phyloP scores from a whole-genome alignment of 768 basidiomycete genomes.

The Xanthoconium stramineum region DNA sequence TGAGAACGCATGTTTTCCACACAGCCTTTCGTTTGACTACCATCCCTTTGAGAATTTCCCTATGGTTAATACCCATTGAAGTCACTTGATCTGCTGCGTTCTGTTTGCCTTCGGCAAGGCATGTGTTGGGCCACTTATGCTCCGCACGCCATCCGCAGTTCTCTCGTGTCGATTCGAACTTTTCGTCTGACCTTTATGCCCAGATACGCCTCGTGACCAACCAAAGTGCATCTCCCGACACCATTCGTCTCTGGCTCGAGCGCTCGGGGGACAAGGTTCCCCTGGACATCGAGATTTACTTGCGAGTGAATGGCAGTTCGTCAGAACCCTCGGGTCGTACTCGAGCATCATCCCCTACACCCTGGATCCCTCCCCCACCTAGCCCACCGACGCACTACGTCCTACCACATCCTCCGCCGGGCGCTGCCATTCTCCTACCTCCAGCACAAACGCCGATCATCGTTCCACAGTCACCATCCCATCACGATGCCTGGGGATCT shows the following conservation, averaged over 20 bases:
- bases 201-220: slow-evolving; percentile 75
- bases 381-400: slow-evolving; percentile 40
- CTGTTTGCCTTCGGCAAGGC: neutral
- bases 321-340: slow-evolving; percentile 20
- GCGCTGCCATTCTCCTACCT: slow-evolving; percentile 30
- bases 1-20: slow-evolving; percentile 13
- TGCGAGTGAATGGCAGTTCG: slow-evolving; percentile 46
- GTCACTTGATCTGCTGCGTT: neutral
- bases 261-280: slow-evolving; percentile 68
- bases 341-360: slow-evolving; percentile 29
- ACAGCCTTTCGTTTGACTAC: neutral
- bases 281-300: slow-evolving; percentile 77
- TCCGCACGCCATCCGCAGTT: slow-evolving; percentile 3
- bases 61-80: slow-evolving; percentile 2
- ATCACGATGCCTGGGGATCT: slow-evolving; percentile 39
- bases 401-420: slow-evolving; percentile 27
- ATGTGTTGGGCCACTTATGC: neutral
- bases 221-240: slow-evolving; percentile 69
- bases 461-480: slow-evolving; percentile 42
- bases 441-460: slow-evolving; percentile 44
- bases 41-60: neutral
- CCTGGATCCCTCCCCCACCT: slow-evolving; percentile 30
- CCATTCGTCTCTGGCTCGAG: slow-evolving; percentile 79
- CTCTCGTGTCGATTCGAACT: neutral
- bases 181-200: slow-evolving; percentile 5